Conservation (phyloP, 768 basidiomycete species). For the Sporobolomyces phaffii region DNA sequence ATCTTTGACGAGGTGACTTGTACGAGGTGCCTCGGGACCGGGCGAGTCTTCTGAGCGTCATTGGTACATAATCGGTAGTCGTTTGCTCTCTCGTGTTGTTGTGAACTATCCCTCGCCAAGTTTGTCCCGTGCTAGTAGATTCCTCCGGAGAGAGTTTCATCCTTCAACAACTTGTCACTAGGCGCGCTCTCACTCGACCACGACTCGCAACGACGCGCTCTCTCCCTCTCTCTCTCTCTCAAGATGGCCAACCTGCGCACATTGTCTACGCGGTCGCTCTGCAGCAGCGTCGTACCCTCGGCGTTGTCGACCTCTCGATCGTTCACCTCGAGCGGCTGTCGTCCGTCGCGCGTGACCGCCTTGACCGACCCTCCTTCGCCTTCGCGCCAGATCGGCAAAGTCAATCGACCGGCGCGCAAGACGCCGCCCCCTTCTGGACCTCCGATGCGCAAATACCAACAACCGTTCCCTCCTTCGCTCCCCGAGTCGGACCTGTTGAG, state of each 20-base stretch:
- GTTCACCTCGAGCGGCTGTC: background rate
- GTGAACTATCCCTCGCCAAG: no score
- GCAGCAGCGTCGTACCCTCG: background rate
- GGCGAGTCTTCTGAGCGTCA: conserved; percentile 34
- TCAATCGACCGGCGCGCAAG: background rate
- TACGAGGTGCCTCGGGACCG: conserved; percentile 11
- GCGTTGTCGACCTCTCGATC: background rate
- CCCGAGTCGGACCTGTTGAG: conserved; percentile 6
- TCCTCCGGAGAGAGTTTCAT: no score
- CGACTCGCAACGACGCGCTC: no score
- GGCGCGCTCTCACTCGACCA: no score
- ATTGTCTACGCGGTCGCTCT: background rate
- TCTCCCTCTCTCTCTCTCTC: no score
- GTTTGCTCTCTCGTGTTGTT: no score
- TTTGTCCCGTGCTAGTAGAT: no score
- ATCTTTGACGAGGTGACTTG: conserved; percentile 33
- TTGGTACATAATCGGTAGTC: no score
- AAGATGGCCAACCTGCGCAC: background rate
- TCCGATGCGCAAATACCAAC: background rate
- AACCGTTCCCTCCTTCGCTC: background rate
- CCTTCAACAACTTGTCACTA: no score
- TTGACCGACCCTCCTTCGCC: background rate
- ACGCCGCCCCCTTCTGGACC: background rate
- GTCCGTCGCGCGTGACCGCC: background rate
- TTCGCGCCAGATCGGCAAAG: conserved; percentile 6